Base-by-base conservation (phyloP, 2,329 filamentous ascomycete genomes). In the Paecilomyces niveus region DNA sequence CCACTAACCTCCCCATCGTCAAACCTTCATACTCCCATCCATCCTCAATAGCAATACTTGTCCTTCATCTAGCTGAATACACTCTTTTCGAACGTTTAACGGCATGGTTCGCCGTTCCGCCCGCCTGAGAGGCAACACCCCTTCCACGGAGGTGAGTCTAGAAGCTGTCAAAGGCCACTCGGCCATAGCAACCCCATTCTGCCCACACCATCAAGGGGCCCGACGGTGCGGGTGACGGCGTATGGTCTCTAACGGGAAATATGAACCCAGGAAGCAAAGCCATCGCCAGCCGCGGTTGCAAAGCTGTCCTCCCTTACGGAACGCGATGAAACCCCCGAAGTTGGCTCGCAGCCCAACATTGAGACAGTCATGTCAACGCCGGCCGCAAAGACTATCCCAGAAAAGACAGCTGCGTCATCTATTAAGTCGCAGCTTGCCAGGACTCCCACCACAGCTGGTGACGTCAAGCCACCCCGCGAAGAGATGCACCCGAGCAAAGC, bases 401-500 rank as follows among this genome's bases (percentile, higher is more conserved):
- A 70, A 39, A 71, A 72, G 61, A 66, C 70, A 13, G 65, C 73
- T 52, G 64, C 68, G 21, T 65, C 70, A 7, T 65, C 71, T 13
- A 61, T 59, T 49, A 63, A 67, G 35, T 54, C 59, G n/a, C 55
- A 62, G 18, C 69, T 70, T 24, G 61, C 69, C n/a, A 71, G 68
- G 56, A 70, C 68, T 1, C 68, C 77, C 6, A 66, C 76, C 49
- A 84, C 84, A 45, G 83, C 81, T 13, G 85, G 85, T 3, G 82
- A 85, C 5, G 78, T 88, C 64, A 88, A 89, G 76, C 89, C 90
- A 24, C 79, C 88, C 54, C 82, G 82, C 63, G 85, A 87, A 60
- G 92, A 96, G 72, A 97, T 97, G 92, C 92, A 97, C 71, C 93
- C 93, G 8, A 89, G 89, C 77, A 89, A 89, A 70, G 84, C 85